Base-by-base conservation (phyloP, 305 asterid genomes). In the Lippia alba region DNA sequence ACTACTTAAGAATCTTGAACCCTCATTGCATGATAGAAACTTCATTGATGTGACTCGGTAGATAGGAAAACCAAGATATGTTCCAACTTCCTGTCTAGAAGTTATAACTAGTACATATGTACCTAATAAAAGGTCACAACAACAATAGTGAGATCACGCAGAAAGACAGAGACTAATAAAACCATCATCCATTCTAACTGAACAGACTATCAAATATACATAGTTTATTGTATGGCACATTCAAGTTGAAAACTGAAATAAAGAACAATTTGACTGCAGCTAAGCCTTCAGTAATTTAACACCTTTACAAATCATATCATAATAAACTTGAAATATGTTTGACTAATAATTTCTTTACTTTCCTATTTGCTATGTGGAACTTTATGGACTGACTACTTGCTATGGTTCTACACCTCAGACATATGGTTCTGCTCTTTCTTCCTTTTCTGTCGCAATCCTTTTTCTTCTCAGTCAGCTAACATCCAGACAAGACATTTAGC, bases 11-110 rank as follows among this genome's bases (percentile, higher is more conserved):
- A 71, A 64, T 66, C 74, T 84, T 64, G 96, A 87, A 53, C 89
- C 90, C 82, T 80, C 90, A 16, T 90, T 89, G 86, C 98, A 95
- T 66, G 90, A 83, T 40, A 92, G 83, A 66, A 92, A 86, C 89
- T 80, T 87, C 97, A 92, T 89, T 48, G 97, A 84, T 45, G 85
- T 86, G 78, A 85, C 94, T 34, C 74, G 86, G 69, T 76, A 92
- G 78, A 92, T 79, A 18, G 96, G 98, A 76, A 80, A 89, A 63
- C 96, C 97, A 68, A 90, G 92, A 82, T 86, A 86, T 60, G 80
- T 80, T 74, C 98, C 99, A 67, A 87, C 94, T 80, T 90, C 96
- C 64, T 58, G 66, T 71, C 78, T 75, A 50, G 85, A 84, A 49
- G 89, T 84, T 75, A 84, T 84, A 67, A 91, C 87, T 68, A 92